phyloP scores from a whole-genome alignment of 306 rosid genomes.

The Prunus armeniaca region DNA sequence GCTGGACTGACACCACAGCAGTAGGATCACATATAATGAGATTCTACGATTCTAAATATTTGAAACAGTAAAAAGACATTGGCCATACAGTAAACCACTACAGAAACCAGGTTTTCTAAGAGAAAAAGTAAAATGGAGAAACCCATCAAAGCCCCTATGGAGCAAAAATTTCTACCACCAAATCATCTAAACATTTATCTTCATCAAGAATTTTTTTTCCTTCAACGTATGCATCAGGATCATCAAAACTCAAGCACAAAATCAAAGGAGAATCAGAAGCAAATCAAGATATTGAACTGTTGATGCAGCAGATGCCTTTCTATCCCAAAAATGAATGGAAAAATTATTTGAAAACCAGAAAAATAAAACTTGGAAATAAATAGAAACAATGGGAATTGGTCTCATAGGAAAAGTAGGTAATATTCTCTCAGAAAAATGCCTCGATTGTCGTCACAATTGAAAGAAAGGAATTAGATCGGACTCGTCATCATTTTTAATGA shows the following conservation, averaged over 20 bases:
- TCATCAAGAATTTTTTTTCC: not conserved
- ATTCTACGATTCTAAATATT: not conserved
- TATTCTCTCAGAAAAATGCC: not conserved
- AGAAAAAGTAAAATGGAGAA: not conserved
- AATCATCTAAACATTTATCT: not conserved
- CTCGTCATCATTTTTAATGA: not conserved
- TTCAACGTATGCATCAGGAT: not conserved
- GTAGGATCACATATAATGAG: not conserved
- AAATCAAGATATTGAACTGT: not conserved
- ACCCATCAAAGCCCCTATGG: not conserved
- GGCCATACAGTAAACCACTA: not conserved
- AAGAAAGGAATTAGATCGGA: not conserved
- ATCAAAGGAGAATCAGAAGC: constrained; percentile 1
- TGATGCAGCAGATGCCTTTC: not conserved
- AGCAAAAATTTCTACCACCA: not conserved
- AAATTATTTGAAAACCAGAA: not conserved
- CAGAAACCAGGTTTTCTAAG: not conserved
- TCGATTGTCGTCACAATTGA: not conserved
- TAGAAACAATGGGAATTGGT: not conserved
- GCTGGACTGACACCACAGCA: not conserved
- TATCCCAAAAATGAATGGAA: not conserved
- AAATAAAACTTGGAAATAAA: not conserved
- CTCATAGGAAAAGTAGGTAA: not conserved
- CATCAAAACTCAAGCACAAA: not conserved
- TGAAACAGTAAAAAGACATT: not conserved